Evolutionary conservation across 192 early-diverging fungal species (phyloP).

Genomic region (Linnemannia schmuckeri): DNA sequence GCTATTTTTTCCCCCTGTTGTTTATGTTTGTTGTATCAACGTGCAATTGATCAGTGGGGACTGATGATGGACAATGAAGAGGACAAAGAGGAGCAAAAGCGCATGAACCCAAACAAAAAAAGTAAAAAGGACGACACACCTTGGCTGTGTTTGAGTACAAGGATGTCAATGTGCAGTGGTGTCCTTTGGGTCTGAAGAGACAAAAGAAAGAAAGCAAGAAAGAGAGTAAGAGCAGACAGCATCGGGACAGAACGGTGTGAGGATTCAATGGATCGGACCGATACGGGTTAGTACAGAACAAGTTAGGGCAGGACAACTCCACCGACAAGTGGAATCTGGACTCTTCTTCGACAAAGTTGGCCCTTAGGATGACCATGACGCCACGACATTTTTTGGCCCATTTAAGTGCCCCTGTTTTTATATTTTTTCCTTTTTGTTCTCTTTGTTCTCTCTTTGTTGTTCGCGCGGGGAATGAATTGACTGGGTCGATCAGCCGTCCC

Average conservation of each 20-base stretch:
- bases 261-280: background rate
- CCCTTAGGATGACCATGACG: background rate
- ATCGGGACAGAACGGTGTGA: background rate
- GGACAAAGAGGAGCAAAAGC: too few species aligned
- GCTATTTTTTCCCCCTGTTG: background rate
- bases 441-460: background rate
- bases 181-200: too few species aligned
- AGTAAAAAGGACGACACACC: too few species aligned
- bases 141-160: too few species aligned
- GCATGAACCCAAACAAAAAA: too few species aligned
- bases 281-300: background rate
- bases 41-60: background rate
- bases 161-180: too few species aligned
- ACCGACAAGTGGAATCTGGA: background rate
- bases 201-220: background rate
- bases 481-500: constrained; percentile 18
- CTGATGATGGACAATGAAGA: background rate
- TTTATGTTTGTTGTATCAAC: background rate
- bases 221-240: background rate
- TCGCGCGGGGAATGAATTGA: constrained; percentile 14
- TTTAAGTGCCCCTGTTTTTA: background rate
- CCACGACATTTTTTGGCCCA: background rate
- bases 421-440: background rate
- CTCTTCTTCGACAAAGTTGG: background rate
- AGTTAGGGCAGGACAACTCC: background rate